Evolutionary conservation across 2,329 filamentous ascomycete species (phyloP), one percentile per base, ranked within the genome.

Genomic region (Beauveria scarabaeidicola): DNA sequence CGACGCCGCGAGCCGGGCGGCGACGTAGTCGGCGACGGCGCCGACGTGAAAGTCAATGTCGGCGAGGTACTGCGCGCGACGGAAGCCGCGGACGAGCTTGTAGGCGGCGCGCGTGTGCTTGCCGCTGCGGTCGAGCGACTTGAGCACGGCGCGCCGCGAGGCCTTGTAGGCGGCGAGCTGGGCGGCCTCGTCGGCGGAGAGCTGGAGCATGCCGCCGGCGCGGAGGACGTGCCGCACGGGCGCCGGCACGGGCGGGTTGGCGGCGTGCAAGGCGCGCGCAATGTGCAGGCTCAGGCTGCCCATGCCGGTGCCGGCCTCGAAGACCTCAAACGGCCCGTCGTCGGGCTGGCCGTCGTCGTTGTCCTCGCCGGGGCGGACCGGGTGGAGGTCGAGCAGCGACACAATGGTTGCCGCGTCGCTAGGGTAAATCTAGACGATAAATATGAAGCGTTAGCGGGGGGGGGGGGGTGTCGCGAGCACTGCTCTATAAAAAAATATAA

Each of bases 241-340:
- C 25, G 53, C 40, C 13, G 80, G 73, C 3, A 74, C 55, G 7
- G 77, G 72, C 2, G 82, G 74, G 67, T 92, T 92, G 19, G 84
- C 87, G 48, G 83, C 89, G 68, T 92, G 87, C 50, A 94, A 83
- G 3, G 89, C 88, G 56, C 88, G 82, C 32, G 89, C 85, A 23
- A 94, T 78, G 67, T 92, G 83, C 5, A 94, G 73, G 0, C 89
- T 93, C 61, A 94, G 73, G 38, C 87, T 86, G 61, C 90, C 90
- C 77, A 92, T 89, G n/a, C 90, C 90, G 3, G 90, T 94, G 17
- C 90, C 90, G 51, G 89, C 89, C 72, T 94, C 90, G 56, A 94
- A 85, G 48, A 94, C 89, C 68, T 93, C 88, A 13, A 92, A 71
- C 0, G 79, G 81, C 13, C 11, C 41, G 27, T 38, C 53, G 27